A percentile compares a stretch with the other conserved stretches of the same genome.
phyloP scores from a whole-genome alignment of 768 basidiomycete genomes.

The Favolaschia claudopus region DNA sequence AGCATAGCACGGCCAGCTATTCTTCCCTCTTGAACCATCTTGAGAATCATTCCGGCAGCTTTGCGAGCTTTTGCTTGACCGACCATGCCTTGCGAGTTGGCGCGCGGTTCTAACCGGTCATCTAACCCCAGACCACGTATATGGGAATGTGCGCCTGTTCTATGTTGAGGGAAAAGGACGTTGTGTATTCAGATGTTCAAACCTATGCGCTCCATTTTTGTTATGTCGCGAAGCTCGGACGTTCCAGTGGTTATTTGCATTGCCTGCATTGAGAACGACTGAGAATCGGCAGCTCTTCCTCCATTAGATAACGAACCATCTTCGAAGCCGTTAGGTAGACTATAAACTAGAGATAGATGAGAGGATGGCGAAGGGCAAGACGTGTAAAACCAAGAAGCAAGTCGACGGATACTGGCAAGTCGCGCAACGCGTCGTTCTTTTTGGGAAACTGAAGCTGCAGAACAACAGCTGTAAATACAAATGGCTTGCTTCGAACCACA shows the following conservation, averaged over 20 bases:
- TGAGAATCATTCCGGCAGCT: slow-evolving; percentile 96
- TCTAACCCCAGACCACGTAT: slow-evolving; percentile 96
- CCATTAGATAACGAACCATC: too few species aligned
- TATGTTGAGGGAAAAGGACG: background rate
- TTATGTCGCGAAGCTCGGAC: slow-evolving; percentile 84
- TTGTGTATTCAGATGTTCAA: slow-evolving; percentile 11
- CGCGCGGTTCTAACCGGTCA: slow-evolving; percentile 88
- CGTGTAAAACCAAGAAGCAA: too few species aligned
- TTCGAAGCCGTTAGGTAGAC: too few species aligned
- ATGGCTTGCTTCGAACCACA: too few species aligned
- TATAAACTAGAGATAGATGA: too few species aligned
- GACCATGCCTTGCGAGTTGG: slow-evolving; percentile 94
- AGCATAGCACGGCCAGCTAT: slow-evolving; percentile 97
- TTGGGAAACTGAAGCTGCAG: too few species aligned
- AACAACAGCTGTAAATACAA: too few species aligned
- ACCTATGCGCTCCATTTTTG: slow-evolving; percentile 95
- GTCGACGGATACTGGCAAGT: too few species aligned
- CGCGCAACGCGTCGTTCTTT: too few species aligned
- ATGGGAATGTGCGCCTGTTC: slow-evolving; percentile 87
- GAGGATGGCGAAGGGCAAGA: too few species aligned
- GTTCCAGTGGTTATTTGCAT: slow-evolving; percentile 81
- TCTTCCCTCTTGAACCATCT: slow-evolving; percentile 96
- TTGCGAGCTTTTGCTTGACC: slow-evolving; percentile 96
- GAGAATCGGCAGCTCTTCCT: too few species aligned
- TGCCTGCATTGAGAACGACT: slow-evolving; percentile 56